Evolutionary conservation across 805 yeast species (phyloP).

Genomic region (Candida qinlingensis): DNA sequence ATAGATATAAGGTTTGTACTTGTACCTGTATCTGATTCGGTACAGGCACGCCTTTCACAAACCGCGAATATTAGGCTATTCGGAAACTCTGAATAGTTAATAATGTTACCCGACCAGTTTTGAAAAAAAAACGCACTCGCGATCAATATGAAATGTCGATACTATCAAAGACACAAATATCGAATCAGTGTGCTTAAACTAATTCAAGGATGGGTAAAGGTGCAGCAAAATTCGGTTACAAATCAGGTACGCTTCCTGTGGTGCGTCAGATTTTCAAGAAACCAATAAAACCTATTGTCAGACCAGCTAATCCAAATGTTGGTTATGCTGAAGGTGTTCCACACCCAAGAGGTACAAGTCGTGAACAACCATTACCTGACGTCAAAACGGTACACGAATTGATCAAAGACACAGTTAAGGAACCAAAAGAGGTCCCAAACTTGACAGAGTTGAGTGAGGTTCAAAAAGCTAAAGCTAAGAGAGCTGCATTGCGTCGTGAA

Average conservation of each 20-base stretch:
- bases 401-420: conserved; percentile 47
- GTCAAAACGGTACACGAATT: conserved; percentile 56
- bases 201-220: conserved; percentile 40
- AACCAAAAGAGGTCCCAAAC: conserved; percentile 32
- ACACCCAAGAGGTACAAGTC: conserved; percentile 58
- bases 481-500: conserved; percentile 65
- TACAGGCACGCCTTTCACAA: no score
- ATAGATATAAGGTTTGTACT: no score
- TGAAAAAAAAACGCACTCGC: not conserved
- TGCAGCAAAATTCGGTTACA: conserved; percentile 42
- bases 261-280: conserved; percentile 72
- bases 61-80: not conserved
- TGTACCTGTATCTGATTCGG: no score
- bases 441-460: conserved; percentile 19
- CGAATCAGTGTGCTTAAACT: not conserved
- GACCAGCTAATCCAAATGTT: conserved; percentile 43
- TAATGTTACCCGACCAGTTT: conserved; percentile 9
- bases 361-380: conserved; percentile 48
- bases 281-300: conserved; percentile 37
- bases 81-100: not conserved
- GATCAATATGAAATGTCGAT: not conserved
- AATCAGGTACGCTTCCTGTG: conserved; percentile 79
- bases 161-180: no score
- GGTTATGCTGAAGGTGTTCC: conserved; percentile 71
- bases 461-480: conserved; percentile 26